A percentile compares a stretch with the other conserved stretches of the same genome.
phyloP scores from a whole-genome alignment of 305 asterid species.

The Solanum hybrid region DNA sequence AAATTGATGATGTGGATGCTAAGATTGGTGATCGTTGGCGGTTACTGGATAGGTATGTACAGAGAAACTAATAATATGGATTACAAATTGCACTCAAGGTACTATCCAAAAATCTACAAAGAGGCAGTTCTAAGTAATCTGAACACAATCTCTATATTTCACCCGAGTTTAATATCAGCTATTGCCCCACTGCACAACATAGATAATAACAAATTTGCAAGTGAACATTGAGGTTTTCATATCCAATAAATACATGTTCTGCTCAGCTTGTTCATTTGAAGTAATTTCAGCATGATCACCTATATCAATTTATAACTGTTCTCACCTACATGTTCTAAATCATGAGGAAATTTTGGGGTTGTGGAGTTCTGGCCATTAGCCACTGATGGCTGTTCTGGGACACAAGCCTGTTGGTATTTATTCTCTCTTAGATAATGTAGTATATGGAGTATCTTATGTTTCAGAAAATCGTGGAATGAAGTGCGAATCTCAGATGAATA shows the following conservation, averaged over 20 bases:
- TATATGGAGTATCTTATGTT: not conserved
- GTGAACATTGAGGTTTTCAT: not conserved
- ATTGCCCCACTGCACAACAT: not conserved
- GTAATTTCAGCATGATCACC: not conserved
- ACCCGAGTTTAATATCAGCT: not conserved
- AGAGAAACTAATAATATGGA: not conserved
- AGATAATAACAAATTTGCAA: not conserved
- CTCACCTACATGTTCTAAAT: not conserved
- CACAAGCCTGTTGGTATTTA: not conserved
- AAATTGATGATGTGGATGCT: slow-evolving; percentile 93
- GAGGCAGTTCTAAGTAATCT: not conserved
- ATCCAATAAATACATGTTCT: not conserved
- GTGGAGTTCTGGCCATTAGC: not conserved
- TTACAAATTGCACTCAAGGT: not conserved
- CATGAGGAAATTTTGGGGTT: not conserved
- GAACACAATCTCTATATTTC: not conserved
- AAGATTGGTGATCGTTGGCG: slow-evolving; percentile 92
- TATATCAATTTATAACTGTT: not conserved
- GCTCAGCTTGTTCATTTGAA: not conserved
- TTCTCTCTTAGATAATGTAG: not conserved
- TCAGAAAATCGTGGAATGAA: not conserved
- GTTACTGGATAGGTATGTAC: slow-evolving; percentile 77
- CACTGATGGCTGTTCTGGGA: slow-evolving; percentile 1
- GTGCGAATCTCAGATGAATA: not conserved
- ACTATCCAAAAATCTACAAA: not conserved